phyloP scores from a whole-genome alignment of 2,329 filamentous ascomycete species.

The Cercospora citrullina region DNA sequence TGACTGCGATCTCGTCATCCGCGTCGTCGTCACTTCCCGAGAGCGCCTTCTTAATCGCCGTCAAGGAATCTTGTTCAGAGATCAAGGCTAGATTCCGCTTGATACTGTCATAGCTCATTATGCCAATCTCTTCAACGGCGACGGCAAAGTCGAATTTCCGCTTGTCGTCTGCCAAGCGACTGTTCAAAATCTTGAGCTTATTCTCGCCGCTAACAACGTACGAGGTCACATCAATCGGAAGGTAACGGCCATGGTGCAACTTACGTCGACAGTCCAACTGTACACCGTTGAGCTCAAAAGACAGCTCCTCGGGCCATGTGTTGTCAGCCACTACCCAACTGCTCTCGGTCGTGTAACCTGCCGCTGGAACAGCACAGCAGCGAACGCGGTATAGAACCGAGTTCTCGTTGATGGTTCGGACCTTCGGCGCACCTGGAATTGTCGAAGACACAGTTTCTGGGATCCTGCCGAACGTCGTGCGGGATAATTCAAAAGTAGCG shows the following conservation, averaged over 20 bases:
- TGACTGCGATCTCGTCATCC: conserved; percentile 55
- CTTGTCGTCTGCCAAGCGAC: conserved; percentile 43
- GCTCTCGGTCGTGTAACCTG: conserved; percentile 43
- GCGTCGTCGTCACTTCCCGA: conserved; percentile 47
- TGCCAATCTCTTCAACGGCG: conserved; percentile 69
- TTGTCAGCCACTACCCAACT: conserved; percentile 66
- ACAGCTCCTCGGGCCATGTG: conserved; percentile 70
- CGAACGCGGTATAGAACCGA: conserved; percentile 68
- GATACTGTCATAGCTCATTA: conserved; percentile 48
- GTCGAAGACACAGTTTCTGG: conserved; percentile 33
- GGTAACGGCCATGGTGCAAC: conserved; percentile 70
- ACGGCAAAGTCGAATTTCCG: conserved; percentile 56
- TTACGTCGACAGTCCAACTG: conserved; percentile 62
- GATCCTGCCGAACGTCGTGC: conserved; percentile 42
- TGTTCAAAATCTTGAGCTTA: conserved; percentile 54
- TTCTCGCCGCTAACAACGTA: conserved; percentile 63
- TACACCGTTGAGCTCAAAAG: conserved; percentile 65
- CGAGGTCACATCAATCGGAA: conserved; percentile 71
- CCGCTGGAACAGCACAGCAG: conserved; percentile 53
- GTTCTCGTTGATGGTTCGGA: conserved; percentile 49
- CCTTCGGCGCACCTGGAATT: conserved; percentile 33
- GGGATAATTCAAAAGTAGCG: conserved; percentile 52
- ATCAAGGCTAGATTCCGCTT: conserved; percentile 38
- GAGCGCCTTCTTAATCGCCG: conserved; percentile 58
- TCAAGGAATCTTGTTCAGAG: conserved; percentile 53